Base-by-base conservation (phyloP, 805 yeast species). In the Ogataea nakhonphanomensis region DNA sequence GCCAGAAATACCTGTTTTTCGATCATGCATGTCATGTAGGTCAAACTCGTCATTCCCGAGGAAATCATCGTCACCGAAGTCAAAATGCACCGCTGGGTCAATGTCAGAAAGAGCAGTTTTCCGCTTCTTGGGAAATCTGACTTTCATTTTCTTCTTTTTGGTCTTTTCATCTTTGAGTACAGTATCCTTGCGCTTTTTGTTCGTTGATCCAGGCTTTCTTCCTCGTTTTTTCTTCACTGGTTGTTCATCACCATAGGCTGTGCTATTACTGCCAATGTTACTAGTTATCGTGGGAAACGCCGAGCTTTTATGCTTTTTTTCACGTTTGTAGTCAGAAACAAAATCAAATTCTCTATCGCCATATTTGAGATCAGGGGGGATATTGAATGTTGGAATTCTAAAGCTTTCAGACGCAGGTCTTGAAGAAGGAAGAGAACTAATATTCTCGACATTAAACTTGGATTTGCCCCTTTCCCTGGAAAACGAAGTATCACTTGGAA, bases 131-230 rank as follows among this genome's bases (percentile, higher is more conserved):
- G 51, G 51, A 20, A 47, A 47, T 20, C 51, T 12, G 3, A 47
- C 48, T 26, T 47, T 47, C 23, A 47, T 34, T 25, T 46, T 46
- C 29, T 47, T 47, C 40, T 41, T 46, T 22, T 30, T 39, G 13
- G 33, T 22, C 30, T 46, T 44, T 23, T 44, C 48, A 14, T 47
- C 48, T 20, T 41, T 44, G 7, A 29, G 14, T 5, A 32, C 14
- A 8, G 23, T 20, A 5, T 47, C 48, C 35, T 47, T 47, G 15
- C 48, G 51, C 20, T 44, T 49, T 28, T 49, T 49, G 29, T 46
- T 49, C 7, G 49, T 49, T 8, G 53, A 49, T 10, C 53, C 53
- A 4, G 53, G 53, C 27, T 49, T 49, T 14, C 53, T 43, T 8
- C 53, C 53, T 10, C 53, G 29, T 30, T 49, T 49, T 28, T 47